Evolutionary conservation across 495 filamentous ascomycete genomes (phyloP), one percentile per base, ranked within the genome.

Genomic region (Penicillium subrubescens): DNA sequence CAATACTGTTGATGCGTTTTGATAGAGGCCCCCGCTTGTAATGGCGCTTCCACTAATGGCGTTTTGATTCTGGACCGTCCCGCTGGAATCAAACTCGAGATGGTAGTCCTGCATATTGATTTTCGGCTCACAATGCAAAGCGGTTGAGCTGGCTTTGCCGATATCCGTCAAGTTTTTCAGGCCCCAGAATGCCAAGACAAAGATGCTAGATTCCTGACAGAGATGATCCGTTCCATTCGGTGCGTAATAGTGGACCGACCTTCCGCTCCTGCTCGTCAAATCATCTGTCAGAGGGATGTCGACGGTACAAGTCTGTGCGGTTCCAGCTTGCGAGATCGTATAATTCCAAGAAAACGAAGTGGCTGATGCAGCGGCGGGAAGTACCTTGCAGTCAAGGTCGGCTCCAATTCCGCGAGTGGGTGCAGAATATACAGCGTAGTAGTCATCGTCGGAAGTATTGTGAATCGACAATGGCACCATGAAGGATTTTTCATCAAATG

Each of bases 91-190:
- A 31, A 72, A 68, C 15, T 66, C 6, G n/a, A 69, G 33, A 0
- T 64, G 53, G 29, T 62, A 70, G 25, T 68, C 59, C 12, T 67
- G 31, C 2, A 70, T 66, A 2, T 46, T 15, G 4, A 72, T 27
- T 15, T 64, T 43, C 1, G 69, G 70, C 14, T 50, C 23, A 27
- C 72, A 74, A 15, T 67, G 59, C 23, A 74, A 59, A 0, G 62
- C 66, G 0, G 43, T 61, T 12, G 56, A 31, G 1, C 27, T 52
- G 2, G 48, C 17, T 12, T 21, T 8, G 15, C 34, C 50, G 50
- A n/a, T 54, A 41, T 8, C 34, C 21, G n/a, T 60, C 56, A 37
- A 17, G 19, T 46, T 31, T 5, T 39, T 57, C 8, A 37, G 14
- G 3, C 25, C 53, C 23, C 37, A 57, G 55, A 33, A 63, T 33